Percentiles rank a stretch among this genome's conserved stretches.
Conservation (phyloP, 2,329 filamentous ascomycete species). For the Pyrenophora graminea region DNA sequence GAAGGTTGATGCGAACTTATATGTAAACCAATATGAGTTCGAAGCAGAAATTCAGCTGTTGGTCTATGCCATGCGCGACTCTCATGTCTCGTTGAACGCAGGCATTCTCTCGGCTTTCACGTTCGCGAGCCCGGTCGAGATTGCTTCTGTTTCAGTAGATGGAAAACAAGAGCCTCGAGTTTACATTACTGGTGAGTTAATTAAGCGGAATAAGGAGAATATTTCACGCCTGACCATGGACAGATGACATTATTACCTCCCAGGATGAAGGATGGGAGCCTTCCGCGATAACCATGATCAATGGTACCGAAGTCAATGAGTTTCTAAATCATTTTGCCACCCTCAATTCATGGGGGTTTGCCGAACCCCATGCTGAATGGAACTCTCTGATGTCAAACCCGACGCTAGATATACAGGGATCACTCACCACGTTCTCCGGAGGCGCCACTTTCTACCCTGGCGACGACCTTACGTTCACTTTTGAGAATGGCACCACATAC, state of each 20-base stretch:
- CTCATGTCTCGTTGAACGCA: slow-evolving; percentile 32
- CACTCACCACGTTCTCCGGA: slow-evolving; percentile 16
- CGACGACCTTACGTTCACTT: slow-evolving; percentile 24
- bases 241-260: slow-evolving; percentile 27
- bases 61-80: slow-evolving; percentile 37
- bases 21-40: slow-evolving; percentile 47
- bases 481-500: slow-evolving; percentile 29
- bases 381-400: slow-evolving; percentile 41
- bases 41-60: slow-evolving; percentile 45
- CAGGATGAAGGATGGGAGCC: slow-evolving; percentile 26
- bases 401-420: slow-evolving; percentile 20
- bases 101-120: slow-evolving; percentile 35
- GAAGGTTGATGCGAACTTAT: slow-evolving; percentile 29
- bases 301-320: slow-evolving; percentile 28
- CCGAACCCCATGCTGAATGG: slow-evolving; percentile 52
- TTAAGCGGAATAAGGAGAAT: too few species aligned
- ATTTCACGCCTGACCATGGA: too few species aligned
- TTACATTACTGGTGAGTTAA: slow-evolving; percentile 32
- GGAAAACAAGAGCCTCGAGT: slow-evolving; percentile 33
- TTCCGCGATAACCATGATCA: slow-evolving; percentile 33
- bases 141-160: slow-evolving; percentile 32
- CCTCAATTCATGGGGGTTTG: slow-evolving; percentile 40
- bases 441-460: slow-evolving; percentile 47
- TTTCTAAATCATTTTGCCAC: slow-evolving; percentile 28
- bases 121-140: slow-evolving; percentile 27